These are phyloP conservation scores for Malus hybrid DNA, from an alignment of 331 rosid genomes.

Conservation along the genomic window DNA sequence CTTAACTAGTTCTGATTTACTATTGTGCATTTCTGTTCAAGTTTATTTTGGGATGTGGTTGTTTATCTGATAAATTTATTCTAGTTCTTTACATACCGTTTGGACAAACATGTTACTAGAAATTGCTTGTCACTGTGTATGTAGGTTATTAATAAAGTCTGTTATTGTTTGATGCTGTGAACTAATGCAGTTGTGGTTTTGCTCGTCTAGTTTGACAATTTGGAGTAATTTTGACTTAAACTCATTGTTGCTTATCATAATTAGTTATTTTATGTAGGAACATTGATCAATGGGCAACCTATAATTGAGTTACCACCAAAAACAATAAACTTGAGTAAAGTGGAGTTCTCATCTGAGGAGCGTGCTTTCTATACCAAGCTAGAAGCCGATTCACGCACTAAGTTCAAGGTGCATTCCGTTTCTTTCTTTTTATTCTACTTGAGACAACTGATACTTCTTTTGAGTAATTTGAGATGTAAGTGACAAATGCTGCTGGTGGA, in stretches of 20 bases:
- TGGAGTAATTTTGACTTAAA: conserved; percentile 9
- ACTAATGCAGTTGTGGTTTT: background rate
- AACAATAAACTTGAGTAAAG: conserved; percentile 55
- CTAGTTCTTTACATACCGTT: background rate
- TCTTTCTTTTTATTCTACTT: background rate
- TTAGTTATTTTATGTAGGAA: conserved; percentile 43
- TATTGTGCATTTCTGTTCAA: background rate
- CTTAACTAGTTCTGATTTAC: background rate
- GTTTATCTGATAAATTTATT: background rate
- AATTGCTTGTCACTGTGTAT: background rate
- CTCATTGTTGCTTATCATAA: conserved; percentile 12
- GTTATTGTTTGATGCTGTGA: background rate
- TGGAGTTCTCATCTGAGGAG: conserved; percentile 79
- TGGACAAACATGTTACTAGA: background rate
- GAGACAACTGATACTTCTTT: background rate
- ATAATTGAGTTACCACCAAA: conserved; percentile 84
- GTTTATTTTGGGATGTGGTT: background rate
- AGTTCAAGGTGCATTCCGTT: conserved; percentile 65
- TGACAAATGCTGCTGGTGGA: background rate
- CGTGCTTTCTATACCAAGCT: conserved; percentile 85
- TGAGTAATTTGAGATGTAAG: background rate
- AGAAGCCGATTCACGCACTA: conserved; percentile 87
- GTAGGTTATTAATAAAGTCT: background rate
- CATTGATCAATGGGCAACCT: conserved; percentile 84
- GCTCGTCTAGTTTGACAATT: background rate